Base-by-base conservation (phyloP, 2,329 filamentous ascomycete species). In the Leptosphaerulina australis region DNA sequence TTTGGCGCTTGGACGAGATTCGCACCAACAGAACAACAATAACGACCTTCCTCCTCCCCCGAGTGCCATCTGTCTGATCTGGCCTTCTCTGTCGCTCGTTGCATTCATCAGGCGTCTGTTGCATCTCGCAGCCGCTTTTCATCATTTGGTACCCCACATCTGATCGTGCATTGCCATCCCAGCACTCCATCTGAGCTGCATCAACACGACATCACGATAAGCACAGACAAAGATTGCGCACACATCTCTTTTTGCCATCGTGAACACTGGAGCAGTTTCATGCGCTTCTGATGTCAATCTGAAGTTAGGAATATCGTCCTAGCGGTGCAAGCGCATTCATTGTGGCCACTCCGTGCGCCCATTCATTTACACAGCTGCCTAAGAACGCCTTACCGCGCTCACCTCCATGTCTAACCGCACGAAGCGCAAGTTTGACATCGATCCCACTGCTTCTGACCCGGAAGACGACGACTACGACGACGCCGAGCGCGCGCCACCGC, bases 361-460 rank as follows among this genome's bases (percentile, higher is more conserved):
- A 29, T 47, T 58, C 50, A 54, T 65, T 62, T 40, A 36, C 38
- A 63, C 63, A 35, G 44, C 46, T 47, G 40, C 53, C 53, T 54
- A 39, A 46, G 56, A 51, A 46, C 56, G 54, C 59, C 45, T 59
- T 56, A 60, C 59, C 58, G 56, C 60, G 49, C 53, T 55, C 35
- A 58, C 31, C 58, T 55, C 50, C 59, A 74, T 74, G 72, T 69
- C 68, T 62, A 66, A 59, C 58, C 68, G 69, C 52, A 60, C 60
- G 33, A 77, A 77, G 65, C 69, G 75, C 50, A 73, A 73, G 62
- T 63, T 71, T 43, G 66, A 70, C 46, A 65, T 73, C 58, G 71
- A 74, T 50, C 69, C 70, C 36, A 72, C 70, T 61, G 67, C 66
- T 53, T 74, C 71, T 26, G 71, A 74, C 30, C 69, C 71, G 15